Evolutionary conservation across 768 basidiomycete genomes (phyloP).

Genomic region (Suillus spraguei): DNA sequence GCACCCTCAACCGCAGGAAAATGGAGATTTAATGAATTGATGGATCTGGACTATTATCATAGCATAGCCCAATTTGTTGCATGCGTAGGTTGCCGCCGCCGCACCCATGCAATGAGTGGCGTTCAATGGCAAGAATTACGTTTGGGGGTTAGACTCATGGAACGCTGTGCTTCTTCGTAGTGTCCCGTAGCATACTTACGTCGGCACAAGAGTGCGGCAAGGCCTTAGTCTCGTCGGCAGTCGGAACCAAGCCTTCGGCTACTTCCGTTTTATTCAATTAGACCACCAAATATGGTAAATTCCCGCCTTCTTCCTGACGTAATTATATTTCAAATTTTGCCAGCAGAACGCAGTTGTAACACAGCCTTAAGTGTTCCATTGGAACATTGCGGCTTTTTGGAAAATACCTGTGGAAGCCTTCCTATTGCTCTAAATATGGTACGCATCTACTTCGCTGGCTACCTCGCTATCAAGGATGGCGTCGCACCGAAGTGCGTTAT

Average conservation of each 20-base stretch:
- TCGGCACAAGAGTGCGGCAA: background rate
- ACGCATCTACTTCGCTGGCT: background rate
- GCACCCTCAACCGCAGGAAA: constrained; percentile 7
- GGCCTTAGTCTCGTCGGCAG: background rate
- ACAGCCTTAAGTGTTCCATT: background rate
- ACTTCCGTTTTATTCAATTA: background rate
- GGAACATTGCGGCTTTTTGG: background rate
- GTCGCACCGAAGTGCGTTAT: constrained; percentile 3
- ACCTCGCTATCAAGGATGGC: background rate
- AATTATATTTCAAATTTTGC: background rate
- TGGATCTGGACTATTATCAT: constrained; percentile 4
- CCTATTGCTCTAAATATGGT: constrained; percentile 1
- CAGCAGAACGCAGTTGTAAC: background rate
- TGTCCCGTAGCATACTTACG: background rate
- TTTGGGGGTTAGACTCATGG: too few species aligned
- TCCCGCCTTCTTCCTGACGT: background rate
- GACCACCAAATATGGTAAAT: background rate
- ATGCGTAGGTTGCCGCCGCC: background rate
- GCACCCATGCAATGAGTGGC: background rate
- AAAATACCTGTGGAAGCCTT: background rate
- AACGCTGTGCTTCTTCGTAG: background rate
- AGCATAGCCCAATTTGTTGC: background rate
- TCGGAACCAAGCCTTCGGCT: background rate
- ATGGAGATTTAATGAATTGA: constrained; percentile 1
- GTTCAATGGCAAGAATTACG: background rate